phyloP scores from a whole-genome alignment of 108 stramenopile genomes.

The Skeletonema costatum region DNA sequence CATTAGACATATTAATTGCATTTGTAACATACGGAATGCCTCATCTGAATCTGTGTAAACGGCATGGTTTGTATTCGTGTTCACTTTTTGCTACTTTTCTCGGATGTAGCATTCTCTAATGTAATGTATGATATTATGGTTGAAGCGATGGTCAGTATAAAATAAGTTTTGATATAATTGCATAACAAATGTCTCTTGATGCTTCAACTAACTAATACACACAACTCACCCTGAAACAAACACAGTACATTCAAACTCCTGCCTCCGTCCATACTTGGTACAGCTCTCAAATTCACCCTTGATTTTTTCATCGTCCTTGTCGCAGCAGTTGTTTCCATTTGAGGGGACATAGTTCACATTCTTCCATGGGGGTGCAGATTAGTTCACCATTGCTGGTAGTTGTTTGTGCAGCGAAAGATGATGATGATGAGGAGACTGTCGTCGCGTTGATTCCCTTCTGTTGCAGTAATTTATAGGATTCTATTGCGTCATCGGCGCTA shows the following conservation, averaged over 20 bases:
- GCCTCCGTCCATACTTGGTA: constrained; percentile 25
- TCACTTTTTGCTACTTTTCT: constrained; percentile 23
- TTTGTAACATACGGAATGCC: constrained; percentile 33
- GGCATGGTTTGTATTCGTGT: constrained; percentile 38
- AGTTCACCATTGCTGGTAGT: neutral
- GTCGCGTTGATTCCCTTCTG: neutral
- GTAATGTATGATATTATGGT: neutral
- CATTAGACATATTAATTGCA: constrained; percentile 41
- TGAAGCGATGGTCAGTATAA: neutral
- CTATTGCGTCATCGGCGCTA: constrained; percentile 10
- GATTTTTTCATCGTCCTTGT: constrained; percentile 28
- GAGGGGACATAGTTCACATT: constrained; percentile 34
- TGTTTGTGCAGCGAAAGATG: neutral
- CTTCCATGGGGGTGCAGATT: constrained; percentile 23
- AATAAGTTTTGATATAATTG: neutral
- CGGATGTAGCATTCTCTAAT: constrained; percentile 19
- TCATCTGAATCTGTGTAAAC: constrained; percentile 40
- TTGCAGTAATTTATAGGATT: constrained; percentile 1
- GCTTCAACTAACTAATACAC: neutral
- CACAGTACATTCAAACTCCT: constrained; percentile 33
- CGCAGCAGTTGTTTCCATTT: constrained; percentile 18
- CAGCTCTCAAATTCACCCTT: constrained; percentile 41
- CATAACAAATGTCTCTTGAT: neutral
- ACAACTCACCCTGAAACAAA: constrained; percentile 27
- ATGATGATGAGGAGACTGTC: neutral